These are phyloP conservation scores for Colletotrichum chrysophilum DNA, from an alignment of 2,329 filamentous ascomycete genomes.

Conservation along the genomic window DNA sequence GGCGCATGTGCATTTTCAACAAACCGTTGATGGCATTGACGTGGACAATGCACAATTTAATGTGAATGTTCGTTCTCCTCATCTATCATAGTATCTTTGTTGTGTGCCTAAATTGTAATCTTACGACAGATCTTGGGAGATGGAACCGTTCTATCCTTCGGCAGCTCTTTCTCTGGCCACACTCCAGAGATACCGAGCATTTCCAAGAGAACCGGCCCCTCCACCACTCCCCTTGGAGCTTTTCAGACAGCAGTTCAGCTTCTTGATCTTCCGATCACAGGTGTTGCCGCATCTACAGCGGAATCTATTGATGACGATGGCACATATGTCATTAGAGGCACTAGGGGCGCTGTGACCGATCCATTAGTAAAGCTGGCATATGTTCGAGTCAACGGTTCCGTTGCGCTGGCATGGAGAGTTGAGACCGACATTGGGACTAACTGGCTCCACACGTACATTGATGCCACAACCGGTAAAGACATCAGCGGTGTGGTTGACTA, in stretches of 20 bases:
- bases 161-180: background rate
- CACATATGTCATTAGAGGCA: background rate
- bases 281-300: accelerated
- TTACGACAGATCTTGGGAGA: background rate
- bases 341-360: accelerated
- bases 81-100: background rate
- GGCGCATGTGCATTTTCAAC: conserved; percentile 64
- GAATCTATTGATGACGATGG: accelerated
- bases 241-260: background rate
- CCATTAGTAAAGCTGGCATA: background rate
- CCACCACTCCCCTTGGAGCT: background rate
- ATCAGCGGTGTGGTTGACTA: background rate
- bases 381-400: background rate
- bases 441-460: background rate
- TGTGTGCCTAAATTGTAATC: background rate
- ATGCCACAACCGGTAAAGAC: background rate
- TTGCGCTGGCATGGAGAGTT: background rate
- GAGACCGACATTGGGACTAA: background rate
- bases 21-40: conserved; percentile 62
- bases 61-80: conserved; percentile 53
- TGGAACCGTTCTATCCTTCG: background rate
- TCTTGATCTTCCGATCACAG: background rate
- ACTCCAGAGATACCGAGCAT: background rate
- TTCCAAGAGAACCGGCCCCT: accelerated
- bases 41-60: conserved; percentile 67